Evolutionary conservation across 2,329 filamentous ascomycete genomes (phyloP).

Genomic region (Phialophora chinensis): DNA sequence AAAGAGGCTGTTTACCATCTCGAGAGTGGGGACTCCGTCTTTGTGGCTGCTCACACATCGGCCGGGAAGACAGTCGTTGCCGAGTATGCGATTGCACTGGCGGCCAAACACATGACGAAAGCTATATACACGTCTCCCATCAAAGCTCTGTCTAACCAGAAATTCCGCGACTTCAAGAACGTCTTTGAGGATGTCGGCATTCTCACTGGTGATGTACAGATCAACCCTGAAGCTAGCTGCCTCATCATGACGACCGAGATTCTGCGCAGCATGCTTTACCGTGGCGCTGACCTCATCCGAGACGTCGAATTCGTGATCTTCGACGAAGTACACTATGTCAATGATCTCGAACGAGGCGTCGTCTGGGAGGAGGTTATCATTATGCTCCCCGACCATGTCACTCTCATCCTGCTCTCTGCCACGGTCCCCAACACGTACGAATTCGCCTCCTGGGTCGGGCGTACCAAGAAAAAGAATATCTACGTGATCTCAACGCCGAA

Average conservation of each 20-base stretch:
- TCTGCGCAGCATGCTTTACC: constrained; percentile 95
- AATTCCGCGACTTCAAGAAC: constrained; percentile 91
- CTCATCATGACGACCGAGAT: constrained; percentile 99
- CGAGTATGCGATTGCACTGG: constrained; percentile 95
- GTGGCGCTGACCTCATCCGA: constrained; percentile 91
- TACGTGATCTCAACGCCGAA: constrained; percentile 99
- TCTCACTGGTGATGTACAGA: constrained; percentile 95
- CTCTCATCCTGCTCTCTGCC: constrained; percentile 90
- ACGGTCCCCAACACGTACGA: constrained; percentile 98
- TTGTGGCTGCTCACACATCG: constrained; percentile 96
- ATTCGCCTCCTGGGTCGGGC: constrained; percentile 96
- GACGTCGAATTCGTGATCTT: constrained; percentile 99
- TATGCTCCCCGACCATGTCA: constrained; percentile 97
- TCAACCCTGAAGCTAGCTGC: constrained; percentile 95
- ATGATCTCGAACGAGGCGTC: constrained; percentile 91
- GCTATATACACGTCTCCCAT: constrained; percentile 99
- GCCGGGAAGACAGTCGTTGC: constrained; percentile 98
- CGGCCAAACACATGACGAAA: constrained; percentile 99
- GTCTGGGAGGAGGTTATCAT: constrained; percentile 99
- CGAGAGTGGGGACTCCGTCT: constrained; percentile 94
- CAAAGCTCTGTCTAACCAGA: constrained; percentile 97
- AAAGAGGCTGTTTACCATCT: constrained; percentile 98
- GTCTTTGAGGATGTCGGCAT: constrained; percentile 93
- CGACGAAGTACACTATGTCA: constrained; percentile 98
- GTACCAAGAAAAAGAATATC: constrained; percentile 98